Conservation (phyloP, 2,329 filamentous ascomycete genomes). For the Apiospora sp. region DNA sequence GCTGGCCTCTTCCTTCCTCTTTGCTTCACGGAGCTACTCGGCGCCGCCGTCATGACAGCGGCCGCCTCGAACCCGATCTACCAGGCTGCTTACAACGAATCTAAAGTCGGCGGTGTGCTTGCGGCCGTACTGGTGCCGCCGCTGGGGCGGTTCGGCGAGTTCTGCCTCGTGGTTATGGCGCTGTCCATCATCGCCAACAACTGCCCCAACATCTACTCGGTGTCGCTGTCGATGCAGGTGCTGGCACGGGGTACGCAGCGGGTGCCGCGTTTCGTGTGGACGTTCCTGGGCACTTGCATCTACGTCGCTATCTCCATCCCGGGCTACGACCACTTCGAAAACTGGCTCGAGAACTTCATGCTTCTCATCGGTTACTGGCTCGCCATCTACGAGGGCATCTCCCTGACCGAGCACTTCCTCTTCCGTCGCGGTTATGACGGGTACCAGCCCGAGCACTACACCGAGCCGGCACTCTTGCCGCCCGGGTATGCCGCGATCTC, state of each 20-base stretch:
- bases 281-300: constrained; percentile 64
- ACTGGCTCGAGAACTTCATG: constrained; percentile 76
- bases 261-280: constrained; percentile 75
- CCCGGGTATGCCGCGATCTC: constrained; percentile 68
- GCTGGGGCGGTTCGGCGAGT: constrained; percentile 74
- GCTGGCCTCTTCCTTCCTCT: constrained; percentile 74
- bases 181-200: constrained; percentile 75
- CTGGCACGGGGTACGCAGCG: constrained; percentile 64
- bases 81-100: constrained; percentile 58
- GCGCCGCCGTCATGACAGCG: constrained; percentile 73
- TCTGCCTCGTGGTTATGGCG: constrained; percentile 73
- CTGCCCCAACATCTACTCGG: constrained; percentile 77
- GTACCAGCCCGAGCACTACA: constrained; percentile 67
- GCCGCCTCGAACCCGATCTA: constrained; percentile 64
- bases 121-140: constrained; percentile 69
- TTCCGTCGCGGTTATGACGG: constrained; percentile 69
- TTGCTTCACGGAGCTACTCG: constrained; percentile 77
- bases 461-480: constrained; percentile 64
- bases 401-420: constrained; percentile 71
- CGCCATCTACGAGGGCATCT: constrained; percentile 74
- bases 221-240: constrained; percentile 72
- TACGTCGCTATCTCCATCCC: constrained; percentile 76
- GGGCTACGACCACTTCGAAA: constrained; percentile 71
- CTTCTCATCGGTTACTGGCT: constrained; percentile 76
- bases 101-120: constrained; percentile 72